phyloP scores from a whole-genome alignment of 1,284 basidiomycete species.

The Puccinia coronata region DNA sequence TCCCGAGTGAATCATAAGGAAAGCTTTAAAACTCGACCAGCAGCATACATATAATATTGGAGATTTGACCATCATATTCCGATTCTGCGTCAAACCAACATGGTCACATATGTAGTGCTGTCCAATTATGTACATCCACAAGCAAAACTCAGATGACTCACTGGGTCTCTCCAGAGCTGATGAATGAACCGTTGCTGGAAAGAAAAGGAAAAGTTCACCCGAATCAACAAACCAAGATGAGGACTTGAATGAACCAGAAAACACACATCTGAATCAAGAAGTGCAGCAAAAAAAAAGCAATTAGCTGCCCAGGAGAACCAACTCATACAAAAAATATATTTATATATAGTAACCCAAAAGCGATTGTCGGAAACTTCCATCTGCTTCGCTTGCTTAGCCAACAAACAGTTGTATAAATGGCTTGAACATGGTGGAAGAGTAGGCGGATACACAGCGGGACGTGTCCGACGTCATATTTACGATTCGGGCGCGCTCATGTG shows the following conservation, averaged over 20 bases:
- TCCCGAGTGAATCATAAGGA: too few species aligned
- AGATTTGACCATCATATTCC: not conserved
- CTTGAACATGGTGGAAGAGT: constrained; percentile 90
- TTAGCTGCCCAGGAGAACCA: constrained; percentile 57
- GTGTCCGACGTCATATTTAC: too few species aligned
- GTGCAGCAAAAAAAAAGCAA: constrained; percentile 40
- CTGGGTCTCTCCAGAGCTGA: constrained; percentile 46
- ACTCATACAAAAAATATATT: too few species aligned
- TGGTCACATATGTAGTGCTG: not conserved
- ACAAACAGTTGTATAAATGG: constrained; percentile 63
- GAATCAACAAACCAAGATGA: not conserved
- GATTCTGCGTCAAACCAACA: not conserved
- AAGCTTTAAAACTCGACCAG: constrained; percentile 4
- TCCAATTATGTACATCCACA: not conserved
- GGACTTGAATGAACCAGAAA: not conserved
- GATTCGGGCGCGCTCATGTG: too few species aligned
- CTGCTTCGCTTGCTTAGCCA: constrained; percentile 14
- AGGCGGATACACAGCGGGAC: too few species aligned
- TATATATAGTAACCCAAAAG: too few species aligned
- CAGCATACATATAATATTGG: constrained; percentile 20
- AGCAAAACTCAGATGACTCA: constrained; percentile 20
- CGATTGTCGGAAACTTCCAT: not conserved
- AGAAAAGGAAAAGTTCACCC: too few species aligned
- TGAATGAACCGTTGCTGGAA: not conserved
- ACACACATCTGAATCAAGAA: constrained; percentile 43